Evolutionary conservation across 495 filamentous ascomycete species (phyloP).

Genomic region (Bombardia bombarda): DNA sequence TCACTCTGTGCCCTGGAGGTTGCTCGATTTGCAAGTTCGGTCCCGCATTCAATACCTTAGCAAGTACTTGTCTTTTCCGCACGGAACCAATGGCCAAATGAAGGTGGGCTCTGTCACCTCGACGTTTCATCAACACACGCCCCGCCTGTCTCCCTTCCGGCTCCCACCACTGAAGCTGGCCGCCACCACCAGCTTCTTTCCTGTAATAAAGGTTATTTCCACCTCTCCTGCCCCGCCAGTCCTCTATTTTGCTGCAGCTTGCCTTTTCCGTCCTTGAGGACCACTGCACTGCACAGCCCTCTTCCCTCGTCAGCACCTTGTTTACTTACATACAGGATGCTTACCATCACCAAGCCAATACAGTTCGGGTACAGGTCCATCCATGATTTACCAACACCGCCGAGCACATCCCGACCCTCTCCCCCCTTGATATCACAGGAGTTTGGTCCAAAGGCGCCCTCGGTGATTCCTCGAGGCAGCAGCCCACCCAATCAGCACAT

Average conservation of each 20-base stretch:
- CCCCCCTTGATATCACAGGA: constrained; percentile 47
- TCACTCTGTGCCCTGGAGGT: too few relatives aligned
- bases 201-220: constrained; percentile 40
- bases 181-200: constrained; percentile 43
- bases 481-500: constrained; percentile 45
- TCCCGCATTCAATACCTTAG: constrained; percentile 20
- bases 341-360: constrained; percentile 60
- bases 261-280: constrained; percentile 5
- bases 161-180: constrained; percentile 41
- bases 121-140: constrained; percentile 42
- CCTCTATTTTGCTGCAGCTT: constrained; percentile 8
- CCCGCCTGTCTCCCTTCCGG: constrained; percentile 33
- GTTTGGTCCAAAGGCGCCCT: constrained; percentile 34
- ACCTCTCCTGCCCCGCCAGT: constrained; percentile 23
- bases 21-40: constrained; percentile 16
- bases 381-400: constrained; percentile 62
- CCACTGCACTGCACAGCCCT: constrained; percentile 8
- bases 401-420: constrained; percentile 51
- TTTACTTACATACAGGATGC: constrained; percentile 40
- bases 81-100: constrained; percentile 34
- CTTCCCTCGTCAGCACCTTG: constrained; percentile 7
- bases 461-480: constrained; percentile 28
- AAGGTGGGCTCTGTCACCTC: constrained; percentile 39
- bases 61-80: constrained; percentile 26
- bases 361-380: constrained; percentile 59